A percentile compares a stretch with the other conserved stretches of the same genome.
Evolutionary conservation across 1,284 basidiomycete species (phyloP).

Genomic region (Ceratobasidium sp.): DNA sequence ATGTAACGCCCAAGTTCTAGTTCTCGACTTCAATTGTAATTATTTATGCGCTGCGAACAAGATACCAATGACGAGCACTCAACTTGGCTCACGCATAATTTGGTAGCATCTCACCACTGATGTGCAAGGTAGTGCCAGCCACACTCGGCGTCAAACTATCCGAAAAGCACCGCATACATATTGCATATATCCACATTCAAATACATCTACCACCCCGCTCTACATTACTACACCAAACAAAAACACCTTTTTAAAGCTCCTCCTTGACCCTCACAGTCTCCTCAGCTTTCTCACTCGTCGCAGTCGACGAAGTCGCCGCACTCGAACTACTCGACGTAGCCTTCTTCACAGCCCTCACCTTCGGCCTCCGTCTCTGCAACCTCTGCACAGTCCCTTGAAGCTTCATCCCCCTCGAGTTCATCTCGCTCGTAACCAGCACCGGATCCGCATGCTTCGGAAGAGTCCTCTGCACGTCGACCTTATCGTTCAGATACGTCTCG

Average conservation of each 20-base stretch:
- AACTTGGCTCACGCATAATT: too few species aligned
- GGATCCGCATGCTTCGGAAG: conserved; percentile 83
- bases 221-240: too few species aligned
- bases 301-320: neutral
- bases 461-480: conserved; percentile 83
- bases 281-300: conserved; percentile 16
- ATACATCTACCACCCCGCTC: conserved; percentile 8
- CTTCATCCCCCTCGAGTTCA: conserved; percentile 83
- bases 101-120: too few species aligned
- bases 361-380: conserved; percentile 77
- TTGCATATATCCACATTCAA: conserved; percentile 27
- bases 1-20: too few species aligned
- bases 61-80: too few species aligned
- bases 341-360: conserved; percentile 50
- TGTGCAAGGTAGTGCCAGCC: too few species aligned
- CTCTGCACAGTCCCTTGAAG: conserved; percentile 81
- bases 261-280: conserved; percentile 42
- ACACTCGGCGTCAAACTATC: too few species aligned
- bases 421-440: conserved; percentile 82
- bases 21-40: too few species aligned
- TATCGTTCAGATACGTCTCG: conserved; percentile 83
- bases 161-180: conserved; percentile 4
- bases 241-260: conserved; percentile 37
- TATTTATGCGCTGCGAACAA: too few species aligned
- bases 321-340: neutral